Conservation (phyloP, 148 eudicot genomes). For the Camellia granthamiana region DNA sequence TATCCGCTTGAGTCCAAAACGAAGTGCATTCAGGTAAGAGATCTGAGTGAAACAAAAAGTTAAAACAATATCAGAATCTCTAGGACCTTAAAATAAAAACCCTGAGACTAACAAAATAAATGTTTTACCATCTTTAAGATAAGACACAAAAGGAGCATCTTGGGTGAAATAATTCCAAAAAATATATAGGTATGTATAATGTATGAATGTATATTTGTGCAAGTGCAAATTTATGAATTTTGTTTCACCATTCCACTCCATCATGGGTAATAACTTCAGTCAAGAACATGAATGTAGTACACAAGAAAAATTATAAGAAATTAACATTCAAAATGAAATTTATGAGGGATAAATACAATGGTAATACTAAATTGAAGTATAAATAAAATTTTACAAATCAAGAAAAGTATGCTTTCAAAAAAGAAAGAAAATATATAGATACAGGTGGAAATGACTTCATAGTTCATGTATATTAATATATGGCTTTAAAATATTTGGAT, state of each 20-base stretch:
- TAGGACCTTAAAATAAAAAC: not conserved
- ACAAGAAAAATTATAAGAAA: not conserved
- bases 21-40: slow-evolving; percentile 82
- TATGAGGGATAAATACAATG: not conserved
- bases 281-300: not conserved
- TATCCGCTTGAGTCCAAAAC: slow-evolving; percentile 82
- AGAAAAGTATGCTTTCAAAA: not conserved
- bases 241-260: not conserved
- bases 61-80: not conserved
- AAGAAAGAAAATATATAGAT: not conserved
- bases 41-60: slow-evolving; percentile 43
- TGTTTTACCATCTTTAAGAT: no score
- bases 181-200: not conserved
- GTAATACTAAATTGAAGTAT: not conserved
- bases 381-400: not conserved
- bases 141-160: not conserved
- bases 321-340: not conserved
- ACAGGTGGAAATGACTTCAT: not conserved
- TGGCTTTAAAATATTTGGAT: not conserved
- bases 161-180: not conserved
- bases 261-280: not conserved
- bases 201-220: not conserved
- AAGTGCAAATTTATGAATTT: not conserved
- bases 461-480: not conserved
- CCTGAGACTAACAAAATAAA: not conserved